Evolutionary conservation across 441 rosid genomes (phyloP), one percentile per base, ranked within the genome.

Genomic region (Pelargonium citronellum): DNA sequence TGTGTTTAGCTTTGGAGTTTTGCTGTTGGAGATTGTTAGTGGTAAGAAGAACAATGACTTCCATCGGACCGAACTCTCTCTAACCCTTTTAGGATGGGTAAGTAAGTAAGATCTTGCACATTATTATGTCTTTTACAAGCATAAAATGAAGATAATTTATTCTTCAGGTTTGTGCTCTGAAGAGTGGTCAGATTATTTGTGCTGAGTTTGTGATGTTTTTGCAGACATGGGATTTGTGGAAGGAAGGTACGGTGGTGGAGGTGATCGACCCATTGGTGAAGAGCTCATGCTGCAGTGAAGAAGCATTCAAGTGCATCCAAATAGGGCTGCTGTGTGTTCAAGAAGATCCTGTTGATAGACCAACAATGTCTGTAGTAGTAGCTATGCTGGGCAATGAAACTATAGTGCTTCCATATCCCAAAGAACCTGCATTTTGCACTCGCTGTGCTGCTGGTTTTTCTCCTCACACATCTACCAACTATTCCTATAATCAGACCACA

Each of bases 1-100:
- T 44, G 97, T 93, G 0, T 91, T 84, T 12, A 89, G 97, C 83
- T 91, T 91, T 9, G 97, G 98, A 11, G 97, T 94, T 27, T 67
- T 94, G 68, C 69, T 94, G 68, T 73, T 94, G 2, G 99, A 94
- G 86, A 86, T 94, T 30, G 64, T 91, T 4, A 83, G 90, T 16
- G 97, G 98, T 73, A 74, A 84, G 74, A 85, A 84, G 78, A 94
- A 94, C 80, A 81, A 82, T 1, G 85, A 93, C 78, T 91, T 88
- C 75, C 87, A 89, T 2, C 66, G 75, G 39, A 22, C 83, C 0
- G 86, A 89, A 57, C 11, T 57, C 24, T 57, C 62, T 17, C 62
- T 57, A 57, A 57, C n/a, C 82, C 83, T 67, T 73, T 82, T 41
- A 85, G 80, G 73, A 90, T 91, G 47, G 81, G 86, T 8, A 81